Base-by-base conservation (phyloP, 2,329 filamentous ascomycete species). In the Pseudogymnoascus sp. region DNA sequence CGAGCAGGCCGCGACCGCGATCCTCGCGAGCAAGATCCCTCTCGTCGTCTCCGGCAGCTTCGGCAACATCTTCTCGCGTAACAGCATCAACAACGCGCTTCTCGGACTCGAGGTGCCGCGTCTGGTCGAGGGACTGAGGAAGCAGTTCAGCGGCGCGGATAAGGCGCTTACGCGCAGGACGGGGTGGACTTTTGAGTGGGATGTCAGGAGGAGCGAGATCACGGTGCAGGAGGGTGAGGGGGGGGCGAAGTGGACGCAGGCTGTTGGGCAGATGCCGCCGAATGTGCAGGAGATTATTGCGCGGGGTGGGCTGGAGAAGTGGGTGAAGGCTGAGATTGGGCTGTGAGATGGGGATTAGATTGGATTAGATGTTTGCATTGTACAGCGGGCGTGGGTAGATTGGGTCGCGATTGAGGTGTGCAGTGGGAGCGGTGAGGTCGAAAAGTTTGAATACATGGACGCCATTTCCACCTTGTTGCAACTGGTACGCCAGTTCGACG, bases 281-380 rank as follows among this genome's bases (percentile, higher is more conserved):
- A 96, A 93, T 72, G 89, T 96, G 63, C 92, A 96, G 75, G 90
- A 90, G 72, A 92, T 93, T 64, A 90, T 93, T 71, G 88, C 90
- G 0, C 76, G 82, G 61, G 90, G 90, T 2, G 92, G 92, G 0
- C 73, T 96, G 66, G 90, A 93, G 80, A 88, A 86, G 67, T 96
- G 91, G 92, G 89, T 95, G 8, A 89, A 89, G 81, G 80, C 82
- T 64, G 81, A 90, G 74, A 89, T 92, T 71, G 75, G 66, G 2
- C 48, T 57, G n/a, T 57, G 10, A 57, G 48, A 34, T 34, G 25
- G 48, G n/a, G 19, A 57, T 57, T 34, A n/a, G 25, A 19, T 34
- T 34, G 11, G 6, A 6, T 28, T n/a, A 31, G 25, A 34, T 34
- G 25, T 57, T 57, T 57, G 25, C 48, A 57, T 57, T 31, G 48